Conservation (phyloP, 2,329 filamentous ascomycete genomes). For the Scedosporium boydii region DNA sequence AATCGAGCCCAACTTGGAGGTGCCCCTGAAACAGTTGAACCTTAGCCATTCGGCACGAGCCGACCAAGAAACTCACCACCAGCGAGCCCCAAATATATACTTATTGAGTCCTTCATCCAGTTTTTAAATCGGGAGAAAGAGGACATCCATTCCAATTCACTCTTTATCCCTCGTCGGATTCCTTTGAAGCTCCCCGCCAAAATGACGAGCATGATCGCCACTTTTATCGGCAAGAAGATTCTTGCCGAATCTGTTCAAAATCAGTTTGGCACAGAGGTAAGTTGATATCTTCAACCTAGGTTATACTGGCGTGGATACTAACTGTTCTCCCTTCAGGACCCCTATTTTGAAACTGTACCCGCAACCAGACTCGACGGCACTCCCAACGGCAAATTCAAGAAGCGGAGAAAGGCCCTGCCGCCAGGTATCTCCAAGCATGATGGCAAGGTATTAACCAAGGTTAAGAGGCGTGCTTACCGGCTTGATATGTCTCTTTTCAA, state of each 20-base stretch:
- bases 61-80: too few relatives aligned
- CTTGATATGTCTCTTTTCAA: slow-evolving; percentile 81
- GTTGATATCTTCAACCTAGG: slow-evolving; percentile 4
- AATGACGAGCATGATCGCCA: slow-evolving; percentile 45
- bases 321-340: slow-evolving; percentile 50
- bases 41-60: too few relatives aligned
- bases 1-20: too few relatives aligned
- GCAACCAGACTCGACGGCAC: slow-evolving; percentile 60
- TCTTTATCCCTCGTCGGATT: not conserved
- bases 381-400: slow-evolving; percentile 64
- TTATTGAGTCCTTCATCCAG: not conserved
- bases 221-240: slow-evolving; percentile 46
- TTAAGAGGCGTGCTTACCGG: slow-evolving; percentile 76
- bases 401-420: slow-evolving; percentile 75
- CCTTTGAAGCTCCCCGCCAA: not conserved
- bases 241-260: slow-evolving; percentile 47
- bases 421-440: slow-evolving; percentile 77
- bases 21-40: too few relatives aligned
- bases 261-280: slow-evolving; percentile 48
- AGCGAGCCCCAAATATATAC: not conserved
- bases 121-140: not conserved
- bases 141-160: not conserved
- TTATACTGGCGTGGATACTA: not conserved
- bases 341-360: slow-evolving; percentile 76
- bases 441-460: slow-evolving; percentile 69